These are phyloP conservation scores for Sanguinoderma infundibulare DNA, from an alignment of 1,284 basidiomycete species.

Conservation along the genomic window DNA sequence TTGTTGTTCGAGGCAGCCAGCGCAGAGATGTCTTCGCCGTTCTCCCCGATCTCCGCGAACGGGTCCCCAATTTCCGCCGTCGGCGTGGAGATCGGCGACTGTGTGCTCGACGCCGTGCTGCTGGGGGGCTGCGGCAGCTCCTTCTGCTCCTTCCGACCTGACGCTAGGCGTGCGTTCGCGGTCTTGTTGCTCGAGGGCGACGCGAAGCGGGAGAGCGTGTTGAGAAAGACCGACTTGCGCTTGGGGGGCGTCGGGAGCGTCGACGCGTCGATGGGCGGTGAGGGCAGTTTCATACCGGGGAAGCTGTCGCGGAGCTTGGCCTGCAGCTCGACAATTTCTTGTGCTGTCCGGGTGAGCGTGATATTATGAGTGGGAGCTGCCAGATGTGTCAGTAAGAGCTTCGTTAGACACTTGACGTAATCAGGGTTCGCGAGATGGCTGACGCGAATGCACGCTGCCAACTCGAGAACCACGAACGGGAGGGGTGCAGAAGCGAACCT, in stretches of 20 bases:
- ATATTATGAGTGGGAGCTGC: constrained; percentile 87
- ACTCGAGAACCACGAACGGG: background rate
- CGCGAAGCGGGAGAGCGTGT: constrained; percentile 78
- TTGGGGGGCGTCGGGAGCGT: constrained; percentile 61
- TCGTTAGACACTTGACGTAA: constrained; percentile 24
- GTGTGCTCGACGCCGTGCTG: constrained; percentile 36
- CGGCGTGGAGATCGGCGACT: constrained; percentile 56
- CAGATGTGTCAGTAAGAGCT: constrained; percentile 32
- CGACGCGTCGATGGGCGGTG: constrained; percentile 62
- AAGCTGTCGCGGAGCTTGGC: constrained; percentile 68
- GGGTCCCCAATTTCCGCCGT: constrained; percentile 62
- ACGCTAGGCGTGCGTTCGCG: constrained; percentile 41
- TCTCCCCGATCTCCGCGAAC: constrained; percentile 49
- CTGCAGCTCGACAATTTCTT: constrained; percentile 79
- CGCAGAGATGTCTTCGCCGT: constrained; percentile 33
- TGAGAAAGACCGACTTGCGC: constrained; percentile 80
- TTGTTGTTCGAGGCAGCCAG: constrained; percentile 41
- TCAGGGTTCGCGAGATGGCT: background rate
- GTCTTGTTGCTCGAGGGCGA: constrained; percentile 59
- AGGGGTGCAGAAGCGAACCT: background rate
- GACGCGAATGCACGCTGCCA: background rate
- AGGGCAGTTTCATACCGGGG: constrained; percentile 58
- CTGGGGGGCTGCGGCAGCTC: constrained; percentile 20
- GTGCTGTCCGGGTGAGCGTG: constrained; percentile 77
- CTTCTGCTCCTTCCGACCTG: constrained; percentile 29